phyloP scores from a whole-genome alignment of 805 yeast species.

The Cyberlindnera meyerae region DNA sequence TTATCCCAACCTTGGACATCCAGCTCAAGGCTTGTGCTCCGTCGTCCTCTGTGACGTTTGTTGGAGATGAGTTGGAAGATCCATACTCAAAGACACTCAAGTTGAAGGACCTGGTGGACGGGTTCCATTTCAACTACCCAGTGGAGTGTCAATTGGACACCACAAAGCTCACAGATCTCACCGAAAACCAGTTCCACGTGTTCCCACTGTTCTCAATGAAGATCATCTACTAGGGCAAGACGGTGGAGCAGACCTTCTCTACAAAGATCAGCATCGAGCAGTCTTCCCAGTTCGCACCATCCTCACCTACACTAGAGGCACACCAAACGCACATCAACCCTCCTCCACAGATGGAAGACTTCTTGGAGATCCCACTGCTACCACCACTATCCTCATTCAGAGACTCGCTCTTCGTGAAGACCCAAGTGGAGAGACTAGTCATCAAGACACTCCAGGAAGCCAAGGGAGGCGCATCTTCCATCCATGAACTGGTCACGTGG shows the following conservation, averaged over 20 bases:
- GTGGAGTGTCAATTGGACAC: slow-evolving; percentile 17
- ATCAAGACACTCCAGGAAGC: slow-evolving; percentile 11
- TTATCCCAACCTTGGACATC: slow-evolving; percentile 10
- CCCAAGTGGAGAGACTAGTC: slow-evolving; percentile 33
- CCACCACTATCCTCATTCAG: slow-evolving; percentile 33
- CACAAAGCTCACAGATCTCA: slow-evolving; percentile 3
- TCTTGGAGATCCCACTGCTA: slow-evolving; percentile 26
- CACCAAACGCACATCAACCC: no score
- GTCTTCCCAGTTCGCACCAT: no score
- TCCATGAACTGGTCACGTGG: slow-evolving; percentile 15
- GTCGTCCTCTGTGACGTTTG: slow-evolving; percentile 5
- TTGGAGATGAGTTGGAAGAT: neutral
- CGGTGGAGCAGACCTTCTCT: slow-evolving; percentile 1
- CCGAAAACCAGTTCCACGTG: slow-evolving; percentile 9
- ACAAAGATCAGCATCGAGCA: slow-evolving; percentile 10
- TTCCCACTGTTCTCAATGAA: slow-evolving; percentile 14
- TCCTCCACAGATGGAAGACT: slow-evolving; percentile 7
- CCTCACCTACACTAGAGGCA: no score
- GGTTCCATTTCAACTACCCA: slow-evolving; percentile 15
- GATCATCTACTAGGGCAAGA: slow-evolving; percentile 4
- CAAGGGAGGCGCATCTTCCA: slow-evolving; percentile 1
- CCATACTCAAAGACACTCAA: slow-evolving; percentile 6
- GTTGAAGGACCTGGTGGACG: slow-evolving; percentile 21
- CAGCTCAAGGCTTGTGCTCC: slow-evolving; percentile 8
- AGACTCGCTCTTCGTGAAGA: slow-evolving; percentile 31